Conservation (phyloP, 306 rosid genomes). For the Prinsepia uniflora region DNA sequence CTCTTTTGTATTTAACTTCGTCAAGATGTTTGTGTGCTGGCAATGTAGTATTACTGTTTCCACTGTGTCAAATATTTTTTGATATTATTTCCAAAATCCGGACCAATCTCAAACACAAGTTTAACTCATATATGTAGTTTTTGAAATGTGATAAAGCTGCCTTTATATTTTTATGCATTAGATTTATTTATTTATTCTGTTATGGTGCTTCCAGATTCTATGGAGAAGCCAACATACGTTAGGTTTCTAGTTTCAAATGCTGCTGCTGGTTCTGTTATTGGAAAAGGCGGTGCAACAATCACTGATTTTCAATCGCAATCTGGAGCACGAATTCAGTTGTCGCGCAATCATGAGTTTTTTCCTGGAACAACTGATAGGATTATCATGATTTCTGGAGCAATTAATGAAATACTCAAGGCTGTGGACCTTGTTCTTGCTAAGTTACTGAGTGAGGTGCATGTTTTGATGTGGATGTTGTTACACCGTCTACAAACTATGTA, state of each 20-base stretch:
- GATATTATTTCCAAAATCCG: neutral
- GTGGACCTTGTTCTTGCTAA: constrained; percentile 85
- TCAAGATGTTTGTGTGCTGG: neutral
- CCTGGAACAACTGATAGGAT: constrained; percentile 99
- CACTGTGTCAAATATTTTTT: neutral
- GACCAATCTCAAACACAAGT: constrained; percentile 1
- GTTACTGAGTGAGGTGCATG: constrained; percentile 86
- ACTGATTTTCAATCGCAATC: constrained; percentile 96
- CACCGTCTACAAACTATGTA: constrained; percentile 6
- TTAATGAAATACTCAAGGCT: constrained; percentile 75
- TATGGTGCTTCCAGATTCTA: constrained; percentile 53
- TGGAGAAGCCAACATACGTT: constrained; percentile 80
- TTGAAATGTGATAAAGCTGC: constrained; percentile 4
- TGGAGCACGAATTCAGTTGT: constrained; percentile 97
- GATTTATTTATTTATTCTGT: constrained; percentile 15
- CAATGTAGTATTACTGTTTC: neutral
- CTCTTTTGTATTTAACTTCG: neutral
- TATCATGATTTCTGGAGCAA: constrained; percentile 89
- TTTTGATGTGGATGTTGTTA: constrained; percentile 15
- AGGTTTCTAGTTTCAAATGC: constrained; percentile 96
- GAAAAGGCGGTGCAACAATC: constrained; percentile 99
- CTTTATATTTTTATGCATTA: constrained; percentile 17
- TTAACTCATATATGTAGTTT: neutral
- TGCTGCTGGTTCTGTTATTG: constrained; percentile 99
- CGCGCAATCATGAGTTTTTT: constrained; percentile 92